Conservation (phyloP, 306 rosid genomes). For the Hippophae rhamnoides region DNA sequence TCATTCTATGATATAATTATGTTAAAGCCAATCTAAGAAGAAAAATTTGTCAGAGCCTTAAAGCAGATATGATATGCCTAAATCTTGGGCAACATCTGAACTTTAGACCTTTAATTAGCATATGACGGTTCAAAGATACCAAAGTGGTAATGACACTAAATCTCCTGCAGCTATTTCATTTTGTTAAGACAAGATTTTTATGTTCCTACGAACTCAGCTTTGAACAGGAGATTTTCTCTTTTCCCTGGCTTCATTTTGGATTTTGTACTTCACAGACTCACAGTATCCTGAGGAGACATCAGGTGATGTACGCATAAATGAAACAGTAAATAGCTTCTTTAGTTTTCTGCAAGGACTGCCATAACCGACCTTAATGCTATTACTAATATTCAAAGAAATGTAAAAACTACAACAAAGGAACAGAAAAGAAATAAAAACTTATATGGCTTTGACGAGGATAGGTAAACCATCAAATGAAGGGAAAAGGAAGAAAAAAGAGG, state of each 20-base stretch:
- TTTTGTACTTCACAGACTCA: neutral
- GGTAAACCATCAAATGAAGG: neutral
- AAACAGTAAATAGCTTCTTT: neutral
- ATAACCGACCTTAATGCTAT: neutral
- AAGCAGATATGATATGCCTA: neutral
- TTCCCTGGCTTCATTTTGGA: neutral
- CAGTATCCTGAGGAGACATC: neutral
- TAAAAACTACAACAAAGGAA: too few species aligned
- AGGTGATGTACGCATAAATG: neutral
- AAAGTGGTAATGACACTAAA: neutral
- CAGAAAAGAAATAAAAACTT: neutral
- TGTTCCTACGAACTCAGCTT: neutral
- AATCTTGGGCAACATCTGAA: conserved; percentile 6
- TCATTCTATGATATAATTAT: neutral
- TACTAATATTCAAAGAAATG: neutral
- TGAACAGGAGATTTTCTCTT: neutral
- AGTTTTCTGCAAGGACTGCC: neutral
- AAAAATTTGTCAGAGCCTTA: neutral
- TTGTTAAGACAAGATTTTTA: neutral
- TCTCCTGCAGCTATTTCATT: neutral
- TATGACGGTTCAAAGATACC: neutral
- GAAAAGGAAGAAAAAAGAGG: neutral
- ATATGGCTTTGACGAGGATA: neutral
- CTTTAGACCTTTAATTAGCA: neutral
- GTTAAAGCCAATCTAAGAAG: neutral